Evolutionary conservation across 2,329 filamentous ascomycete genomes (phyloP).

Genomic region (Monosporascus sp.): DNA sequence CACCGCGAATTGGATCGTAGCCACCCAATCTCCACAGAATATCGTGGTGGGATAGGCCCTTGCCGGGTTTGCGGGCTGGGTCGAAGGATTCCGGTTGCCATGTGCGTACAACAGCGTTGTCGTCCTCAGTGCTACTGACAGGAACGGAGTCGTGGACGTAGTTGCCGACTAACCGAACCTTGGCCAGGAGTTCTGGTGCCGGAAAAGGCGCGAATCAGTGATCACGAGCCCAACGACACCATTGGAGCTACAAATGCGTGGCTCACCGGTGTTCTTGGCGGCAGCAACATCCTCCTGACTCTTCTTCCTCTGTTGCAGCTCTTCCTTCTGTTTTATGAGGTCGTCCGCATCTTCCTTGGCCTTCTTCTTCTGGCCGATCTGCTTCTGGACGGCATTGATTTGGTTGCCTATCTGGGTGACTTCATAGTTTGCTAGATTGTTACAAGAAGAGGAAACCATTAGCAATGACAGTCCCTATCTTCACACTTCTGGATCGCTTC

Average conservation of each 20-base stretch:
- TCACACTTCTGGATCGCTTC: too few relatives aligned
- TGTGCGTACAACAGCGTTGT: conserved; percentile 70
- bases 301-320: conserved; percentile 64
- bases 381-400: conserved; percentile 86
- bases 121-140: conserved; percentile 48
- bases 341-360: conserved; percentile 84
- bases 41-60: conserved; percentile 88
- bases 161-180: conserved; percentile 82
- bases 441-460: not conserved
- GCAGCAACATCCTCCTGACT: conserved; percentile 78
- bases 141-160: conserved; percentile 72
- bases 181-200: conserved; percentile 31
- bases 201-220: too few relatives aligned
- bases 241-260: too few relatives aligned
- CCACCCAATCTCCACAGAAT: conserved; percentile 83
- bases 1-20: conserved; percentile 87
- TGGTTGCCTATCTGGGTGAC: conserved; percentile 75
- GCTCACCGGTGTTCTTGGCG: conserved; percentile 45
- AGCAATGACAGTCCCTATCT: not conserved
- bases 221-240: too few relatives aligned
- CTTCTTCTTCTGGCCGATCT: conserved; percentile 91
- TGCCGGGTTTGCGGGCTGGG: conserved; percentile 57
- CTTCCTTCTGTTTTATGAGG: conserved; percentile 67
- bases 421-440: conserved; percentile 59
- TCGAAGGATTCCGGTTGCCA: conserved; percentile 75